Conservation (phyloP, 352 stramenopile species). For the Globisporangium paroecandrum region DNA sequence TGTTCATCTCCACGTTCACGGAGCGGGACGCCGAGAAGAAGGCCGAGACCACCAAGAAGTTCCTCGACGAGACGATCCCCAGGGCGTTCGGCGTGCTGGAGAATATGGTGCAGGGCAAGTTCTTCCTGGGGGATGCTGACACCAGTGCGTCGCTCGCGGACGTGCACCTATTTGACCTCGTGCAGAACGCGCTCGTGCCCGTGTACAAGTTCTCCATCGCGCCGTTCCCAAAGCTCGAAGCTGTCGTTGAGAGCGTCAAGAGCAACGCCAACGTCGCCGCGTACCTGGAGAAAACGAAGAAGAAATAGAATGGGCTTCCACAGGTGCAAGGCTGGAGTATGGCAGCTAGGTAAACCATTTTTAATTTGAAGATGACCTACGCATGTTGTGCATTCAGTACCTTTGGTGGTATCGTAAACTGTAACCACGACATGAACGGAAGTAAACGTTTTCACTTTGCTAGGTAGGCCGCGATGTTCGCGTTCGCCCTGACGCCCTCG, state of each 20-base stretch:
- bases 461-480: slow-evolving; percentile 31
- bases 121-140: slow-evolving; percentile 46
- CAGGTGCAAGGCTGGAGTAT: too few relatives aligned
- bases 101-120: slow-evolving; percentile 33
- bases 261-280: slow-evolving; percentile 31
- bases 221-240: slow-evolving; percentile 44
- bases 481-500: slow-evolving; percentile 28
- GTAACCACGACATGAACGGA: too few relatives aligned
- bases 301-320: not conserved
- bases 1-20: slow-evolving; percentile 35
- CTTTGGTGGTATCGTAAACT: too few relatives aligned
- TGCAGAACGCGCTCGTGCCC: slow-evolving; percentile 35
- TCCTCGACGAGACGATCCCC: slow-evolving; percentile 25
- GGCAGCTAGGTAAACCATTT: too few relatives aligned
- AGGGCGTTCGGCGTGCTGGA: slow-evolving; percentile 21
- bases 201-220: slow-evolving; percentile 21
- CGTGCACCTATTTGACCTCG: slow-evolving; percentile 48
- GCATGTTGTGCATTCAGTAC: too few relatives aligned
- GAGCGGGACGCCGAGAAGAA: slow-evolving; percentile 35
- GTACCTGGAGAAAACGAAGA: slow-evolving; percentile 21
- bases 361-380: too few relatives aligned
- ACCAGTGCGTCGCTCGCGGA: slow-evolving; percentile 33
- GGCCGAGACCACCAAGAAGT: slow-evolving; percentile 27
- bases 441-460: slow-evolving; percentile 20
- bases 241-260: slow-evolving; percentile 32